These are phyloP conservation scores for Ocimum tenuiflorum DNA, from an alignment of 257 asterid genomes.

Conservation along the genomic window DNA sequence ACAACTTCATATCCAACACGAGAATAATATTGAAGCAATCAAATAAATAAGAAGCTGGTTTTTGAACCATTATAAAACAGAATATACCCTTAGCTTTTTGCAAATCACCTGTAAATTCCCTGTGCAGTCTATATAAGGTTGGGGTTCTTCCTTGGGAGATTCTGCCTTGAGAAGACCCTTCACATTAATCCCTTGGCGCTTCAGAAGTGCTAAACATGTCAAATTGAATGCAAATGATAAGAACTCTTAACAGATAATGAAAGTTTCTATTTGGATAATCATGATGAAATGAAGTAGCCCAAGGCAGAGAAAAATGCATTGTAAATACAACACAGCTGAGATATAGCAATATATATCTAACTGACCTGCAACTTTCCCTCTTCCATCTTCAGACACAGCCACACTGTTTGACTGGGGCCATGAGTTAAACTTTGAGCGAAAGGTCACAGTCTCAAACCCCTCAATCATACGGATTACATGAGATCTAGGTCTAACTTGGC, in stretches of 20 bases:
- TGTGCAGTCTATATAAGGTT: conserved; percentile 76
- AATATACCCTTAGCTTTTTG: conserved; percentile 18
- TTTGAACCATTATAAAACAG: not conserved
- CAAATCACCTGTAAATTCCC: conserved; percentile 81
- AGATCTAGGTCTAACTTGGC: conserved; percentile 57
- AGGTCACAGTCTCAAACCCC: conserved; percentile 88
- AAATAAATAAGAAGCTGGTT: conserved; percentile 8
- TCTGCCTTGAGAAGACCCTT: conserved; percentile 89
- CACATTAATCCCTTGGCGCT: conserved; percentile 93
- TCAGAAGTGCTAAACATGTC: conserved; percentile 65
- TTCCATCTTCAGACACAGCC: conserved; percentile 84
- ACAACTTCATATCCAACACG: not conserved
- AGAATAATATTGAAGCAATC: not conserved
- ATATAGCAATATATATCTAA: conserved; percentile 20
- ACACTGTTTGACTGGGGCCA: conserved; percentile 77
- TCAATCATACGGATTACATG: conserved; percentile 76
- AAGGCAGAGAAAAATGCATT: not conserved
- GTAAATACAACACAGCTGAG: not conserved
- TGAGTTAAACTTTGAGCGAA: conserved; percentile 72
- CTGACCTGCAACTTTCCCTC: conserved; percentile 99
- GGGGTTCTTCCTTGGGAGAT: conserved; percentile 85
- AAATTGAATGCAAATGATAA: conserved; percentile 16
- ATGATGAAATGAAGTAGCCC: not conserved
- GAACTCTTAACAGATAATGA: conserved; percentile 8
- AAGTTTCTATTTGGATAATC: conserved; percentile 11